Evolutionary conservation across 2,329 filamentous ascomycete genomes (phyloP).

Genomic region (Aspergillus pseudotamarii): DNA sequence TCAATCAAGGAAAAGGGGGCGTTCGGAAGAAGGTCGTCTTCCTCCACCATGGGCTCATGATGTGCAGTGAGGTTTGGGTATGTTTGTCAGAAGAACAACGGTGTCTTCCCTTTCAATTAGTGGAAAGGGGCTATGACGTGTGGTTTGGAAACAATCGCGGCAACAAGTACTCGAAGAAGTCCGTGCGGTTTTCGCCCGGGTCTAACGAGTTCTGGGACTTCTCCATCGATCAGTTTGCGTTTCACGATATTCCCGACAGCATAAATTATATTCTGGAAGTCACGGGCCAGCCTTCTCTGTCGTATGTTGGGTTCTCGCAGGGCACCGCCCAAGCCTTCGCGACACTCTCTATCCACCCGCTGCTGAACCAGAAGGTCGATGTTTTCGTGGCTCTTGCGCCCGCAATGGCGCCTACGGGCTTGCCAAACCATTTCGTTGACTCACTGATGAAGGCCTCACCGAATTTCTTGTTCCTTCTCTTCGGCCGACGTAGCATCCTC

Average conservation of each 20-base stretch:
- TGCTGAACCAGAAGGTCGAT: conserved; percentile 88
- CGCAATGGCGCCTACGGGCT: conserved; percentile 91
- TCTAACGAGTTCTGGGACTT: conserved; percentile 91
- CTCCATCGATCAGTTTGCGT: conserved; percentile 97
- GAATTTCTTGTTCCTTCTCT: conserved; percentile 87
- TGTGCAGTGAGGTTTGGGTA: conserved; percentile 99
- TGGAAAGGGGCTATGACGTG: conserved; percentile 91
- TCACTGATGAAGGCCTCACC: conserved; percentile 92
- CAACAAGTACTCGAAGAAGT: conserved; percentile 99
- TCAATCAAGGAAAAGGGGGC: conserved; percentile 69
- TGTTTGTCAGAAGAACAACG: conserved; percentile 84
- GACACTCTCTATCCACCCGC: conserved; percentile 86
- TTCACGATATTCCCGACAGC: conserved; percentile 93
- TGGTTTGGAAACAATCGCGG: conserved; percentile 98
- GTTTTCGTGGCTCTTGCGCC: conserved; percentile 95
- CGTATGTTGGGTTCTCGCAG: conserved; percentile 96
- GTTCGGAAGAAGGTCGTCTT: conserved; percentile 85
- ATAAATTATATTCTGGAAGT: conserved; percentile 88
- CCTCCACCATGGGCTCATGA: conserved; percentile 91
- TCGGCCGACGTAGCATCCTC: conserved; percentile 87
- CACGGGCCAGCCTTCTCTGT: conserved; percentile 79
- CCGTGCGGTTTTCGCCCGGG: conserved; percentile 72
- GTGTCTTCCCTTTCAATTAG: conserved; percentile 83
- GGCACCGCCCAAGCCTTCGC: conserved; percentile 97
- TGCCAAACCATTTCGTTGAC: conserved; percentile 88